Evolutionary conservation across 257 asterid genomes (phyloP), one percentile per base, ranked within the genome.

Genomic region (Solanum sitiens): DNA sequence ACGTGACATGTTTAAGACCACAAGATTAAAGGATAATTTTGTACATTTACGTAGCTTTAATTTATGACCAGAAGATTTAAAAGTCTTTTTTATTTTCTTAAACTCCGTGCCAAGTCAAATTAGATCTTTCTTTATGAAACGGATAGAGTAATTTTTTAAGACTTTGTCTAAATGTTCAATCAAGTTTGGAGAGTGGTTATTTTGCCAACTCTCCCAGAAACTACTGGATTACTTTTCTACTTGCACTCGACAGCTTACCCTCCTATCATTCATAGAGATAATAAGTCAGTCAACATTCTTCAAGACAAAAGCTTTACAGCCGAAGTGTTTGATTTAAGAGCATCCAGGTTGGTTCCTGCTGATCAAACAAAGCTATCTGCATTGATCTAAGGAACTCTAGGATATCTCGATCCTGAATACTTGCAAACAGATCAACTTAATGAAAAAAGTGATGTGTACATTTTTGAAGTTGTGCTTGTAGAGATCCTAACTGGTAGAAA

Each of bases 201-300:
- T 27, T 27, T 27, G 30, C 30, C 30, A 27, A 27, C 30, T 27
- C 30, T 27, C 30, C 30, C 30, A 27, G 30, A 27, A 27, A 27
- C 30, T 27, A 27, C 92, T 1, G 44, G 88, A 11, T 91, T 92
- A 80, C 89, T 92, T 37, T 80, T 88, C 0, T 91, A 89, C 23
- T 42, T 92, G 27, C 94, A 92, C 86, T 91, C 85, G 5, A 33
- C 77, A 0, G 88, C 92, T 39, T 88, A 92, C 3, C 65, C 91
- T 67, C 92, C 92, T 37, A 93, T 93, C 80, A 90, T 90, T 71
- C 95, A 93, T 50, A 80, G 92, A 73, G 93, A 88, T 70, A 89
- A 90, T 7, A 91, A 93, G 80, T 86, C 91, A 2, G 87, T 84
- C 0, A 92, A 91, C 44, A 91, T 93, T 50, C 91, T 91, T 5